phyloP scores from a whole-genome alignment of 176 grass and related monocot species.

The Stipa capillata region DNA sequence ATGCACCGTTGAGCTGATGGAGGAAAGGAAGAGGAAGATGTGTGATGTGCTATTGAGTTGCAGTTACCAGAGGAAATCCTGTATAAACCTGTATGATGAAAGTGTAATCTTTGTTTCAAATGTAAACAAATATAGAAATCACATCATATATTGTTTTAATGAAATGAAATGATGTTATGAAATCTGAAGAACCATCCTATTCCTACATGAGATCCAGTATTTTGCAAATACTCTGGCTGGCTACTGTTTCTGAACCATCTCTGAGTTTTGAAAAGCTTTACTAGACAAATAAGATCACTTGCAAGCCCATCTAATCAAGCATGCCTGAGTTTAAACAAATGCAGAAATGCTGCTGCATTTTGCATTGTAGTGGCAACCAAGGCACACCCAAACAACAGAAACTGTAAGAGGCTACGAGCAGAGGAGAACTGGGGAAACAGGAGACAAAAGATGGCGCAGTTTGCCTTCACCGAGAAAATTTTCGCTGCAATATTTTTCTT shows the following conservation, averaged over 20 bases:
- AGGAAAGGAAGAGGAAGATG: not conserved
- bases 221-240: not conserved
- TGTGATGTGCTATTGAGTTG: not conserved
- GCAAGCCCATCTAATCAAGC: not conserved
- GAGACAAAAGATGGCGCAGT: not conserved
- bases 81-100: slow-evolving; percentile 7
- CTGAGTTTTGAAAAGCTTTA: no score
- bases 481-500: slow-evolving; percentile 1
- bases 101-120: slow-evolving; percentile 4
- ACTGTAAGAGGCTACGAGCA: not conserved
- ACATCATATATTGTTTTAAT: not conserved
- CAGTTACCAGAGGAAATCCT: not conserved
- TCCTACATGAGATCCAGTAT: not conserved
- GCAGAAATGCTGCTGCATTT: not conserved
- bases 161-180: not conserved
- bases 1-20: not conserved
- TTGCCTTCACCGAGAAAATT: no score
- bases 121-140: slow-evolving; percentile 11
- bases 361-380: not conserved
- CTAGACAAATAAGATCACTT: no score
- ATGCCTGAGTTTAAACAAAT: not conserved
- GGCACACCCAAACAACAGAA: not conserved
- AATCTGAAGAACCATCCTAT: not conserved
- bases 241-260: no score
- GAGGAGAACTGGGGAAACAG: not conserved